phyloP scores from a whole-genome alignment of 257 asterid species.

The Solanum chiquidenum region DNA sequence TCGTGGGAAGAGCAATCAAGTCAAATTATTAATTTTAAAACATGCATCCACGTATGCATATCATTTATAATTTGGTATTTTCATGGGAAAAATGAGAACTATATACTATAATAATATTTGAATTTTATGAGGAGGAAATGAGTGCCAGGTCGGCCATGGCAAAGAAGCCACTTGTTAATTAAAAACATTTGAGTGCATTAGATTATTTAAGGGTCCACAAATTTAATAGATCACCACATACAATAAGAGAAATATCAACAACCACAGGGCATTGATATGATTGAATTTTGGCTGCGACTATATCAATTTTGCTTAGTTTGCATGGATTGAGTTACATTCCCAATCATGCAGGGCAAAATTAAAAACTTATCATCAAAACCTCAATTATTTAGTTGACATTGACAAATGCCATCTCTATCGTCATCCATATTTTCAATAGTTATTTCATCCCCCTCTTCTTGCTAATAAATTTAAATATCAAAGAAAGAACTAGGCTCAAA shows the following conservation, averaged over 20 bases:
- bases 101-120: neutral
- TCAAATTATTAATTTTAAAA: neutral
- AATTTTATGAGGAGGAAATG: neutral
- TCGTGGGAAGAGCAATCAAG: neutral
- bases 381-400: slow-evolving; percentile 13
- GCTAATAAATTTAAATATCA: neutral
- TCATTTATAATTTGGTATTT: neutral
- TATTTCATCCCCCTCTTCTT: neutral
- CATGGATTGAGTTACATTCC: neutral
- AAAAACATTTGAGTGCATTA: neutral
- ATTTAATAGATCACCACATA: neutral
- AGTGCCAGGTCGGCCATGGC: neutral
- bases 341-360: slow-evolving; percentile 2
- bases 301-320: neutral
- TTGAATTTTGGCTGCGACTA: neutral
- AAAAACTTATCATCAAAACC: neutral
- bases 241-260: neutral
- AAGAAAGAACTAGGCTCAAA: neutral
- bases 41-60: neutral
- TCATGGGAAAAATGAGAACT: neutral
- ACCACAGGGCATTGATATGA: neutral
- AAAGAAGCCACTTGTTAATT: slow-evolving; percentile 11
- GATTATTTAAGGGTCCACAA: slow-evolving; percentile 5
- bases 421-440: neutral
- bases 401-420: neutral